Evolutionary conservation across 2,329 filamentous ascomycete genomes (phyloP).

Genomic region (Fusarium cicatricum): DNA sequence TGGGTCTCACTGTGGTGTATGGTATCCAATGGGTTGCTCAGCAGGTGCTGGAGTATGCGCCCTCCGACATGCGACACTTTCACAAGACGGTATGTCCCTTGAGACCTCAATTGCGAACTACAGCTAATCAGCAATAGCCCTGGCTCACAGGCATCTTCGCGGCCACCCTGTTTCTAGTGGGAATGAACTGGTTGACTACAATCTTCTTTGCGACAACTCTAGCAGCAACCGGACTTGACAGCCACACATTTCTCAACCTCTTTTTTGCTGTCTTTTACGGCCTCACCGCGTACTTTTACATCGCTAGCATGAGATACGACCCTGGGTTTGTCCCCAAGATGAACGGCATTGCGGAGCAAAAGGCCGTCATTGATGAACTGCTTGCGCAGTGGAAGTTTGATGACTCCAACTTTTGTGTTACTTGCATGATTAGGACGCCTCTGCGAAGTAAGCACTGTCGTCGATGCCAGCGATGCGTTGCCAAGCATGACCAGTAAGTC

Average conservation of each 20-base stretch:
- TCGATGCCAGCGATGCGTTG: constrained; percentile 89
- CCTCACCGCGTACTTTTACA: constrained; percentile 86
- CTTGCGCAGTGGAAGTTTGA: constrained; percentile 89
- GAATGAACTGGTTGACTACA: constrained; percentile 76
- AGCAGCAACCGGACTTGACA: constrained; percentile 27
- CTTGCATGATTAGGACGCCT: constrained; percentile 93
- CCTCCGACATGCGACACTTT: constrained; percentile 86
- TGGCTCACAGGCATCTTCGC: constrained; percentile 96
- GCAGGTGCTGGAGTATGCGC: constrained; percentile 82
- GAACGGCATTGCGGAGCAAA: constrained; percentile 87
- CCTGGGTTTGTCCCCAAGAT: constrained; percentile 94
- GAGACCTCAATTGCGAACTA: neutral
- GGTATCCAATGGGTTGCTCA: constrained; percentile 80
- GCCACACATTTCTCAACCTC: constrained; percentile 80
- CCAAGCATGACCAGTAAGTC: constrained; percentile 93
- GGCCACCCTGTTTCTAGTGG: constrained; percentile 82
- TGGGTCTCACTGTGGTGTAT: constrained; percentile 71
- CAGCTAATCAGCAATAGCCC: constrained; percentile 61
- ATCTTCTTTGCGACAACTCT: constrained; percentile 53
- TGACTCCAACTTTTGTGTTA: constrained; percentile 91
- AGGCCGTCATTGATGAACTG: constrained; percentile 86
- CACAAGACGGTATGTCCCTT: constrained; percentile 79
- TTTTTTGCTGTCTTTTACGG: constrained; percentile 70
- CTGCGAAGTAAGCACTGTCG: constrained; percentile 96
- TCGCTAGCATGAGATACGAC: constrained; percentile 84